phyloP scores from a whole-genome alignment of 2,329 filamentous ascomycete genomes.

The Claviceps arundinis region DNA sequence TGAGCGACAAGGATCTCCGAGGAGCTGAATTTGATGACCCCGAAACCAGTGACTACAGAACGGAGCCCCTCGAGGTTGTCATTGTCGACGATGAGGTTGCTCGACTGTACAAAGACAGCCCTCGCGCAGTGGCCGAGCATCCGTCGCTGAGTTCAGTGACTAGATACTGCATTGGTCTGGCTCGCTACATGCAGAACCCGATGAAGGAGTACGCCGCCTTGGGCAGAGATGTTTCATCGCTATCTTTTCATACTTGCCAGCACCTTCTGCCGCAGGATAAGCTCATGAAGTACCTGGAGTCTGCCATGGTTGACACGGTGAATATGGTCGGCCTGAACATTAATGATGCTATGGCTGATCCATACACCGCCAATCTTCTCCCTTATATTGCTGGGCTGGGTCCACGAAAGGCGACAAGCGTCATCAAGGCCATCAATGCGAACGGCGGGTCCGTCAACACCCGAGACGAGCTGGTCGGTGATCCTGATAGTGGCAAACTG shows the following conservation, averaged over 20 bases:
- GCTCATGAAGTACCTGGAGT: constrained; percentile 74
- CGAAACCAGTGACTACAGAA: constrained; percentile 62
- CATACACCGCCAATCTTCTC: constrained; percentile 73
- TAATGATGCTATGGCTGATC: constrained; percentile 74
- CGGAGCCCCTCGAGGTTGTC: constrained; percentile 73
- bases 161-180: constrained; percentile 80
- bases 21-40: constrained; percentile 71
- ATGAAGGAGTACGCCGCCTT: constrained; percentile 93
- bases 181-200: constrained; percentile 86
- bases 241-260: constrained; percentile 83
- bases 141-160: constrained; percentile 66
- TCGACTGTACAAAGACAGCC: constrained; percentile 86
- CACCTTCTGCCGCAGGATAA: constrained; percentile 80
- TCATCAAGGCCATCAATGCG: constrained; percentile 65
- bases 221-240: constrained; percentile 72
- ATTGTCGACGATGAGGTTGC: constrained; percentile 95
- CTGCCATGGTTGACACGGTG: constrained; percentile 97
- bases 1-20: constrained; percentile 63
- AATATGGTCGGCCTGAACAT: constrained; percentile 93
- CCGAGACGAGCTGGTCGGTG: constrained; percentile 77
- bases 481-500: constrained; percentile 64
- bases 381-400: constrained; percentile 87
- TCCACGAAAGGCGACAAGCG: constrained; percentile 74
- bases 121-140: constrained; percentile 65
- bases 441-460: constrained; percentile 80